Base-by-base conservation (phyloP, 2,329 filamentous ascomycete genomes). In the Fusarium goolgardi region DNA sequence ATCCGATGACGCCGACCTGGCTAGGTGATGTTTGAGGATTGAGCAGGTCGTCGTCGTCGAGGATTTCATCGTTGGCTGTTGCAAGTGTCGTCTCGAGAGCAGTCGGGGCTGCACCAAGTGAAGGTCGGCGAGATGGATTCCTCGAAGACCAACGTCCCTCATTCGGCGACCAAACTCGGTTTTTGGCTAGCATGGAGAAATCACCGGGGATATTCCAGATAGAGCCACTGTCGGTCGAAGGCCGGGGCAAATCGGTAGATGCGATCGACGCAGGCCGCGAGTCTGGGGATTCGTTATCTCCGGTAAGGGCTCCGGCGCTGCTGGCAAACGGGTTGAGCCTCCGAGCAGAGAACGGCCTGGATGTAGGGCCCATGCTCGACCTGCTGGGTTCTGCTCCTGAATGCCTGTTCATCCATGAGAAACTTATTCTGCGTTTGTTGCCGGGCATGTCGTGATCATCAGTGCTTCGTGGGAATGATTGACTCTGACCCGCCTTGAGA, bases 121-220 rank as follows among this genome's bases (percentile, higher is more conserved):
- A 97, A 16, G 92, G 92, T 35, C 94, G 87, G 50, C 94, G 87
- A 34, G 94, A 97, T 10, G 91, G 90, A 71, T 88, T 91, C 39
- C 91, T 83, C 2, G 86, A 87, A 21, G 77, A 71, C 85, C 86
- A 88, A 13, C 80, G 78, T 25, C 79, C 80, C 32, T 83, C 81
- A n/a, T 84, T 82, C 0, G 81, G 78, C 7, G 92, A 91, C 90
- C 91, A 96, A 2, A 91, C 81, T 49, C 88, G 84, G 55, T 82
- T 86, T 47, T 87, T 90, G 35, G 84, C 81, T 5, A 82, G 73
- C 3, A 80, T 79, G 5, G 78, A 78, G 16, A 77, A 76, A 16
- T 82, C 80, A n/a, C 78, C 79, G 0, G 82, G 82, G 2, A 85
- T 84, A 76, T 89, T 91, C 79, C 91, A 93, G 63, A 94, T 92